Evolutionary conservation across 306 rosid genomes (phyloP), one percentile per base, ranked within the genome.

Genomic region (Mucuna pruriens): DNA sequence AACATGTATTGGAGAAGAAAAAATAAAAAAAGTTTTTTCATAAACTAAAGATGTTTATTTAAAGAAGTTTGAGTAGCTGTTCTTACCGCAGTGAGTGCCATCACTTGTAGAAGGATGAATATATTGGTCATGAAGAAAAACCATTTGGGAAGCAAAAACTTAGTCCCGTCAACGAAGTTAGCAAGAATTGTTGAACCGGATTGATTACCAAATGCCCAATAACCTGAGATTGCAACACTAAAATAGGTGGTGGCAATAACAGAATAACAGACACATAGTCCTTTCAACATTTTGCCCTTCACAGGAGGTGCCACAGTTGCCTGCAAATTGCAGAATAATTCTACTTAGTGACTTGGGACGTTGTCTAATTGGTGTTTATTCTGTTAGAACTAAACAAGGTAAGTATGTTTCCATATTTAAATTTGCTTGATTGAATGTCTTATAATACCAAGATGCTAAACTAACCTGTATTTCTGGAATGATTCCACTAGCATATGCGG

Each of bases 141-240:
- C 97, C 97, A 90, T 78, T 81, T 89, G 19, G 97, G 91, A 3
- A 94, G 83, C 67, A 90, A 61, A 51, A 81, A 85, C 73, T 75
- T 80, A 0, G 31, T 42, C 60, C 1, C 78, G 11, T 71, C 70
- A 85, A 92, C 75, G 40, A 91, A 92, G 81, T 90, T 94, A 2
- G 63, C 3, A 73, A 92, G 84, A 86, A 94, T 1, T 7, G 93
- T 84, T 66, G 74, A 83, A 86, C 19, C 29, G 3, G 97, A 75
- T 22, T 83, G 69, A 82, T 91, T 91, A 13, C 98, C 98, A 84
- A 92, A 94, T 12, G 93, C 90, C 97, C 98, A 94, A 85, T 94
- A 94, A 12, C 94, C 98, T 29, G 98, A 88, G 7, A 92, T 87
- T 19, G 87, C 92, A 2, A 90, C 91, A 33, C 86, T 88, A 45